Evolutionary conservation across 2,329 filamentous ascomycete genomes (phyloP).

Genomic region (Exophiala xenobiotica): DNA sequence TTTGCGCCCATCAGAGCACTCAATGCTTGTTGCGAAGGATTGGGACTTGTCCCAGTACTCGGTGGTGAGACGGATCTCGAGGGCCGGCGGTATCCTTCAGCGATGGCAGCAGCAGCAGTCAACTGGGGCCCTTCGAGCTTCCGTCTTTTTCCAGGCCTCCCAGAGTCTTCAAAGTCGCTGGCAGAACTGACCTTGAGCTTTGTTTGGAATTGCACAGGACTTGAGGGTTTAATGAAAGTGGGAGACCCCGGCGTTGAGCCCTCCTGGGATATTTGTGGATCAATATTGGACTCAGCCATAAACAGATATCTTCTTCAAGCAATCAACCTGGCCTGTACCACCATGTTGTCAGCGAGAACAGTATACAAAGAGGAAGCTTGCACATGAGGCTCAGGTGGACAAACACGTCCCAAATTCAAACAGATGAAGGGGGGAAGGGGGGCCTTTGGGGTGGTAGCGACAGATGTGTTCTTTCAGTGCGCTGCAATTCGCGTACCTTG

Average conservation of each 20-base stretch:
- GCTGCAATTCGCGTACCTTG: background rate
- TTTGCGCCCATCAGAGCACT: conserved; percentile 36
- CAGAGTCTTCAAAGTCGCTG: conserved; percentile 29
- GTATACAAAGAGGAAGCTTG: no score
- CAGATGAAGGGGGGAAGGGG: no score
- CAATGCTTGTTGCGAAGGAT: conserved; percentile 44
- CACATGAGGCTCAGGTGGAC: no score
- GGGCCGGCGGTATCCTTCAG: conserved; percentile 45
- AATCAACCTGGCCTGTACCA: conserved; percentile 3
- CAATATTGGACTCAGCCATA: conserved; percentile 20
- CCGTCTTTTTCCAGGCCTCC: conserved; percentile 38
- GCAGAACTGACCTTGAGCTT: conserved; percentile 4
- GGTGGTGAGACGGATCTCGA: conserved; percentile 24
- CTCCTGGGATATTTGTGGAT: conserved; percentile 16
- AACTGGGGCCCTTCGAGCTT: conserved; percentile 40
- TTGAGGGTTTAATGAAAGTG: conserved; percentile 18
- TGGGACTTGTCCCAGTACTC: conserved; percentile 37
- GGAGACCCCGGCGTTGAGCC: conserved; percentile 13
- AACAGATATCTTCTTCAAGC: conserved; percentile 8
- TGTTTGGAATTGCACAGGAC: conserved; percentile 2
- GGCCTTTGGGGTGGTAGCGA: no score
- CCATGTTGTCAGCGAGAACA: background rate
- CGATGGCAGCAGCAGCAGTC: conserved; percentile 56
- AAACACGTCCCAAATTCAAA: no score
- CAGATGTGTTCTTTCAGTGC: no score